Conservation (phyloP, 306 rosid genomes). For the Calophaca sinica region DNA sequence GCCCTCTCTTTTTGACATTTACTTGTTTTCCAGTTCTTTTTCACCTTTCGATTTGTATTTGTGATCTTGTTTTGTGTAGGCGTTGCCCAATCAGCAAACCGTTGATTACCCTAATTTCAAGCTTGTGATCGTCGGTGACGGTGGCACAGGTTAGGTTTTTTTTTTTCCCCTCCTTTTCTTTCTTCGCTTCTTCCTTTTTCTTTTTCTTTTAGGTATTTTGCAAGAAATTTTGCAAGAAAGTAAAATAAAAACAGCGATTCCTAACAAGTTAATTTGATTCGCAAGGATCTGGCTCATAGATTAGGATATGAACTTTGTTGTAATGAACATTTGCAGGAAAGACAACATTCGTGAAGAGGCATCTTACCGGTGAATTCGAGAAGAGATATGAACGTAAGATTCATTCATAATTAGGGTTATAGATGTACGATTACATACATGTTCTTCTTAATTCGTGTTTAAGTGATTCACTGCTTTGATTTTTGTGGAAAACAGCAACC, state of each 20-base stretch:
- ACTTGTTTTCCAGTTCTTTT: not conserved
- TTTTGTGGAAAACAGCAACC: conserved; percentile 55
- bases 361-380: conserved; percentile 83
- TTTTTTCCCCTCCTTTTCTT: not conserved
- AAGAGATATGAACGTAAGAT: conserved; percentile 79
- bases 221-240: too few species aligned
- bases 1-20: not conserved
- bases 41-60: not conserved
- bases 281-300: not conserved
- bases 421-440: not conserved
- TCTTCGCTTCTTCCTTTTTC: not conserved
- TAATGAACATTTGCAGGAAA: conserved; percentile 58
- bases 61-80: conserved; percentile 38
- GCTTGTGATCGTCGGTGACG: conserved; percentile 88
- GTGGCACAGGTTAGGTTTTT: conserved; percentile 68
- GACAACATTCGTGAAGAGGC: conserved; percentile 82
- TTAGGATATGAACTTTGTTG: not conserved
- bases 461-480: not conserved
- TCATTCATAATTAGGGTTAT: not conserved
- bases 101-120: conserved; percentile 85
- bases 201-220: too few species aligned
- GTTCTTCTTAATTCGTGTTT: not conserved
- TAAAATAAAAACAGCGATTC: too few species aligned
- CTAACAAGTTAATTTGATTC: not conserved
- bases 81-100: conserved; percentile 81